These are phyloP conservation scores for Aspergillus pseudotamarii DNA, from an alignment of 2,329 filamentous ascomycete genomes.

Conservation along the genomic window DNA sequence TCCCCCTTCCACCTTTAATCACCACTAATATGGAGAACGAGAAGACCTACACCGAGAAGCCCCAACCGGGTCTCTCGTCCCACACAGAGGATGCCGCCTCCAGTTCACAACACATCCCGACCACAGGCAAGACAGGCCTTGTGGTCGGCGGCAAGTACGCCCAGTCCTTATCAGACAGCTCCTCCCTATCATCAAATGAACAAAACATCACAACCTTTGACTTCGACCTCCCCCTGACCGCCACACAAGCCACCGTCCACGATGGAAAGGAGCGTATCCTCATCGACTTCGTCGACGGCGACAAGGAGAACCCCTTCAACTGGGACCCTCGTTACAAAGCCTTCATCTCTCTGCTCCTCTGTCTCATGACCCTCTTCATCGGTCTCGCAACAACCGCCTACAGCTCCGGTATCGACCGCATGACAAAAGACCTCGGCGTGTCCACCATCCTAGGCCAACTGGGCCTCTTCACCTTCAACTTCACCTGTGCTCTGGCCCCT, in stretches of 20 bases:
- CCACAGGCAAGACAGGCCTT: conserved; percentile 17
- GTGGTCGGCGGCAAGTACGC: conserved; percentile 34
- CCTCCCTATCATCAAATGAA: conserved; percentile 20
- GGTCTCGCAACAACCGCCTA: conserved; percentile 59
- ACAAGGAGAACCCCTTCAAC: conserved; percentile 57
- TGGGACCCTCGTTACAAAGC: conserved; percentile 50
- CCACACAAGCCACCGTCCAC: conserved; percentile 46
- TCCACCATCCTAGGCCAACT: conserved; percentile 50
- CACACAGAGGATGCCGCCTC: conserved; percentile 27
- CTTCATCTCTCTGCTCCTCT: conserved; percentile 51
- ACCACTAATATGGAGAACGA: conserved; percentile 27
- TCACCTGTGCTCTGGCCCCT: conserved; percentile 52
- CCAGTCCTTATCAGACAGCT: conserved; percentile 24
- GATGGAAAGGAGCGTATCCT: conserved; percentile 51
- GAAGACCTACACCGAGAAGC: conserved; percentile 23
- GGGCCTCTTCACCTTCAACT: conserved; percentile 55
- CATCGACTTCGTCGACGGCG: conserved; percentile 50
- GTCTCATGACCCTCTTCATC: conserved; percentile 58
- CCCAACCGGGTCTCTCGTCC: conserved; percentile 27
- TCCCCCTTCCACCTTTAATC: not conserved
- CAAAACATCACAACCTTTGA: conserved; percentile 42
- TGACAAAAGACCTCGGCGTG: conserved; percentile 50
- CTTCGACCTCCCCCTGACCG: conserved; percentile 53
- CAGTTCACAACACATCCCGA: conserved; percentile 8
- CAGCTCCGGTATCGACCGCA: conserved; percentile 52